phyloP scores from a whole-genome alignment of 768 basidiomycete species.

The Symmetrospora coprosmae region DNA sequence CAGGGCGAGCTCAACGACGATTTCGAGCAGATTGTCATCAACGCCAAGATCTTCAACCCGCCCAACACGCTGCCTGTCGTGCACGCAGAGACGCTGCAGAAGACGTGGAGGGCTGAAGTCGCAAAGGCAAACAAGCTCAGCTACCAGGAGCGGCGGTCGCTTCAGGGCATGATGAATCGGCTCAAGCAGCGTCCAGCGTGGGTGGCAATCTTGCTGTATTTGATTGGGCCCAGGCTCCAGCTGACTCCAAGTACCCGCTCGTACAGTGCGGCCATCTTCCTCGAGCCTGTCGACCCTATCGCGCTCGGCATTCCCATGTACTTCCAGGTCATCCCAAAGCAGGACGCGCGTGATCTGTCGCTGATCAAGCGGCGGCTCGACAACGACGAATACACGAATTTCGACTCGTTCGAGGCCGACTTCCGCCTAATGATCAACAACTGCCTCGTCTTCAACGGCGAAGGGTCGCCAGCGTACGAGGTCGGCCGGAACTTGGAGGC shows the following conservation, averaged over 20 bases:
- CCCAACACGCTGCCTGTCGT: slow-evolving; percentile 57
- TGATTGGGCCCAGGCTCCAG: too few relatives aligned
- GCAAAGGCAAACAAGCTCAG: slow-evolving; percentile 57
- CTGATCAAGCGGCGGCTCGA: slow-evolving; percentile 71
- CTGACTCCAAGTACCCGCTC: background rate
- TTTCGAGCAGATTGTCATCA: slow-evolving; percentile 65
- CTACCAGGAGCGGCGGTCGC: slow-evolving; percentile 61
- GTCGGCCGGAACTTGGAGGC: slow-evolving; percentile 3
- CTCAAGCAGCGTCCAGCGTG: slow-evolving; percentile 50
- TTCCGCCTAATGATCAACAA: slow-evolving; percentile 76
- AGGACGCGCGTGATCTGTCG: slow-evolving; percentile 71
- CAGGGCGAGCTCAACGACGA: slow-evolving; percentile 75
- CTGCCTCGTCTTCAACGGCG: slow-evolving; percentile 73
- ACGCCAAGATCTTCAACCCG: slow-evolving; percentile 87
- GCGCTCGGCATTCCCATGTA: slow-evolving; percentile 71
- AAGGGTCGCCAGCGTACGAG: slow-evolving; percentile 24
- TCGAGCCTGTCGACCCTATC: slow-evolving; percentile 74
- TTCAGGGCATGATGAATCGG: slow-evolving; percentile 55
- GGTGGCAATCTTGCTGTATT: too few relatives aligned
- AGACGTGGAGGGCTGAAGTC: slow-evolving; percentile 73
- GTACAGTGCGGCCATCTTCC: slow-evolving; percentile 40
- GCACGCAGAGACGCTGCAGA: slow-evolving; percentile 62
- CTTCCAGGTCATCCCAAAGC: slow-evolving; percentile 66
- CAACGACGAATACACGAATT: slow-evolving; percentile 61
- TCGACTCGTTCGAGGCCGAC: slow-evolving; percentile 69